Percentiles rank a stretch among this genome's conserved stretches.
phyloP scores from a whole-genome alignment of 805 yeast species.

The Sungouiella thailandica region DNA sequence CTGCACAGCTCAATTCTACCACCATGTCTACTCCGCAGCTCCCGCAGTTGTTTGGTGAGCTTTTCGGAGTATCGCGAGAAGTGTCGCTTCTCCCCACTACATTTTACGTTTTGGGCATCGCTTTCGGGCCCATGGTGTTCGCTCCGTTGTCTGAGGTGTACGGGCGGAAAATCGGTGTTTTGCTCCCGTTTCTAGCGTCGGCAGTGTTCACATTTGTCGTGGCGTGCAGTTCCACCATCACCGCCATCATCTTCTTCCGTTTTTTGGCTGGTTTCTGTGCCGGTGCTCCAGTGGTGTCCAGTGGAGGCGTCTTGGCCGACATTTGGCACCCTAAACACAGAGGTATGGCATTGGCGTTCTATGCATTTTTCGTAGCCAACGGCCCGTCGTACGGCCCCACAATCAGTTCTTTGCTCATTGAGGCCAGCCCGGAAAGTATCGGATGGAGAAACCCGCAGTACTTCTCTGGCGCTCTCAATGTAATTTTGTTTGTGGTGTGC shows the following conservation, averaged over 20 bases:
- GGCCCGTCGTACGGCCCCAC: background rate
- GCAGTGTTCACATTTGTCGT: slow-evolving; percentile 18
- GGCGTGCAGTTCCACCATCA: slow-evolving; percentile 12
- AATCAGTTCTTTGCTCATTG: background rate
- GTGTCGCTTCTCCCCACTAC: slow-evolving; percentile 60
- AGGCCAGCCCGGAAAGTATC: background rate
- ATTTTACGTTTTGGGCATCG: slow-evolving; percentile 65
- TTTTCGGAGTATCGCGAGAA: slow-evolving; percentile 46
- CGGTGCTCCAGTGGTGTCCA: slow-evolving; percentile 78
- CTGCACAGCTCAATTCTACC: slow-evolving; percentile 45
- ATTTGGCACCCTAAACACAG: slow-evolving; percentile 44
- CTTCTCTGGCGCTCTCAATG: background rate
- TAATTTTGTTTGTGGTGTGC: background rate
- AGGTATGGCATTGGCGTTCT: background rate
- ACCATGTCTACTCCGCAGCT: slow-evolving; percentile 69
- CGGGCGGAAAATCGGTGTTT: slow-evolving; percentile 15
- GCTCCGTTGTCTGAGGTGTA: slow-evolving; percentile 45
- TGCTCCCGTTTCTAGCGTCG: slow-evolving; percentile 12
- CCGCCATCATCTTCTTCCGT: slow-evolving; percentile 57
- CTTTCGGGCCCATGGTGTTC: slow-evolving; percentile 63
- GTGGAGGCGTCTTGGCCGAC: slow-evolving; percentile 81
- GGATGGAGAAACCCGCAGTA: background rate
- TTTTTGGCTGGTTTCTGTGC: slow-evolving; percentile 74
- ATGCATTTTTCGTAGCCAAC: background rate
- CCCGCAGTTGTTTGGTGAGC: slow-evolving; percentile 66